Base-by-base conservation (phyloP, 495 filamentous ascomycete genomes). In the Trichoderma orchidacearum region DNA sequence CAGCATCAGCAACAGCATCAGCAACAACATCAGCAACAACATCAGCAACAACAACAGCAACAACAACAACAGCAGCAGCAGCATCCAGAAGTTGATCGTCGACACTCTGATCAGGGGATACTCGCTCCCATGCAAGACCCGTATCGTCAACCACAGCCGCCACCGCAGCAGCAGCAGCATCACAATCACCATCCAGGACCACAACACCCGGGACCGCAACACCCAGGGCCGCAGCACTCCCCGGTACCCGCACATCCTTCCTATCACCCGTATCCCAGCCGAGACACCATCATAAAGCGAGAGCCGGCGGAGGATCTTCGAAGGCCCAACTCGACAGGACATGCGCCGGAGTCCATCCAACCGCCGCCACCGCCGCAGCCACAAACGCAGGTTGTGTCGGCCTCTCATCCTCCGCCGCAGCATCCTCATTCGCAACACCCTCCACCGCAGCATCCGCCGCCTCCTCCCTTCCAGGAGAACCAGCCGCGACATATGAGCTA, bases 71-170 rank as follows among this genome's bases (percentile, higher is more conserved):
- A 12, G 6, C 8, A 7, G 6, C 8, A 50, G 21, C 53, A 30
- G 30, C 53, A 55, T 9, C 32, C 53, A 12, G 30, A 30, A 5
- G 29, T 27, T 61, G 75, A 76, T 64, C 75, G 72, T 59, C 70
- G 72, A 50, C 73, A 75, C 58, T 73, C 75, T 74, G 75, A 77
- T 55, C 67, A 68, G 58, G 75, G 75, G 32, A 65, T 65, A 51
- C 76, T 65, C 59, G 72, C 72, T 57, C 70, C 70, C 58, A 78
- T 78, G 67, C 73, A 76, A 63, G 72, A 77, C 64, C 69, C 68
- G 55, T 66, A 73, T 57, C 73, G 72, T 62, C 73, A 67, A 63
- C 73, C 73, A 56, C 73, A 70, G 51, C 74, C 72, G 18, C 72
- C 72, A 62, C 72, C 69, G 36, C 72, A 70, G 8, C 41, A 9